Base-by-base conservation (phyloP, 2,329 filamentous ascomycete species). In the Fusarium sp. region DNA sequence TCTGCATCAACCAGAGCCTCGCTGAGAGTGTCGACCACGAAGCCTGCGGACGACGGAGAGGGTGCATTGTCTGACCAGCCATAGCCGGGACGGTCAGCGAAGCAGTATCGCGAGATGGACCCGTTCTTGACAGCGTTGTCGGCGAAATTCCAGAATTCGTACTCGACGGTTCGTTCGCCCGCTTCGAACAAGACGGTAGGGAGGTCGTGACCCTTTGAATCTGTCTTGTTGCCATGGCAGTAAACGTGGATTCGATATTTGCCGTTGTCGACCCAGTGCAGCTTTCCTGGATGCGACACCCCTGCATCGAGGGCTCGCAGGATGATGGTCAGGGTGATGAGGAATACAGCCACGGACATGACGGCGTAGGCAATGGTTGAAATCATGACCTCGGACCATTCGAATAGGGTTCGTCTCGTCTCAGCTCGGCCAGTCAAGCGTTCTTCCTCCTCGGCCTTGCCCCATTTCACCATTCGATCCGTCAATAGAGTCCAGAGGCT, bases 371-470 rank as follows among this genome's bases (percentile, higher is more conserved):
- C 83, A 42, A 93, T 78, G 2, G 90, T 93, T 25, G 92, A 90
- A 4, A 89, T 72, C 4, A 96, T 78, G 12, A 99, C 91, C 39
- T 89, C 90, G 6, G 88, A 77, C 94, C 95, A 98, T 79, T 98
- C 92, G 38, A 85, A 79, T 6, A 97, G 76, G 0, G 92, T 91
- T 26, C 93, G 88, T 24, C 93, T 86, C 10, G 90, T 92, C 79
- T 99, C 94, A 28, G 90, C 86, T 12, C 94, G 90, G 10, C 95
- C 95, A 1, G 94, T 98, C 19, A 98, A 81, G 25, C 95, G 88
- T 74, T 97, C 90, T 74, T 99, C 95, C 75, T 98, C 95, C 70
- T 97, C 92, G 2, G 83, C 83, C 77, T 98, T 98, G 53, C 94
- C 95, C 90, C 92, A 96, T 70, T 90, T 85, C 8, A 99, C 95